Percentiles rank a stretch among this genome's conserved stretches.
phyloP scores from a whole-genome alignment of 345 rosid species.

The Heritiera littoralis region DNA sequence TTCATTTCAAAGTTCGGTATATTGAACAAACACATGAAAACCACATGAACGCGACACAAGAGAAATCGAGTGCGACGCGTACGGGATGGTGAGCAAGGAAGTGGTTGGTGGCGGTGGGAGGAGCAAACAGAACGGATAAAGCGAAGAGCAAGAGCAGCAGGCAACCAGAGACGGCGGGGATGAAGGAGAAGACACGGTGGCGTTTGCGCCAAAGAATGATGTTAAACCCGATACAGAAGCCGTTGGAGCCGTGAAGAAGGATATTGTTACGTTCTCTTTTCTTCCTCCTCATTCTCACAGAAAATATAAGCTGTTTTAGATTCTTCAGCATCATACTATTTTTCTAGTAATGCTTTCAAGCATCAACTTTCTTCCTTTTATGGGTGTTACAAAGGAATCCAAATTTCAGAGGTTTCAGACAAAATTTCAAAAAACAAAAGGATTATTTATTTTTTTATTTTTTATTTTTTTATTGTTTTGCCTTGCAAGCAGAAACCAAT shows the following conservation, averaged over 20 bases:
- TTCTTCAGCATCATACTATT: constrained; percentile 16
- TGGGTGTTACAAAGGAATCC: background rate
- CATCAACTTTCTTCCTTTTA: background rate
- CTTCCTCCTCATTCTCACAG: constrained; percentile 43
- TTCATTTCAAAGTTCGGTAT: background rate
- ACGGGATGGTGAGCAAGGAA: constrained; percentile 32
- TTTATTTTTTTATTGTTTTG: no score
- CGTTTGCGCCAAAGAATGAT: constrained; percentile 53
- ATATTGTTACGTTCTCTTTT: constrained; percentile 31
- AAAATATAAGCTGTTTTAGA: constrained; percentile 11
- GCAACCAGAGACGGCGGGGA: constrained; percentile 59
- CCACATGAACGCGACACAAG: background rate
- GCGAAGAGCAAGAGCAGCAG: constrained; percentile 57
- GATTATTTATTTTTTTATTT: no score
- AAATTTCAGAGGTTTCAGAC: constrained; percentile 1
- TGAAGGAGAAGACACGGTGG: constrained; percentile 57
- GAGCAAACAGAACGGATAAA: constrained; percentile 44
- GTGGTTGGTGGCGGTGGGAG: constrained; percentile 48
- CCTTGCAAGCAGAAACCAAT: background rate
- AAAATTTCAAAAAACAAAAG: constrained; percentile 24
- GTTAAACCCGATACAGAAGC: constrained; percentile 36
- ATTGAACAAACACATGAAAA: constrained; percentile 14
- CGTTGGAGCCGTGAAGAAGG: constrained; percentile 19
- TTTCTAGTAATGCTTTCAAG: background rate
- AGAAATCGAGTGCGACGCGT: background rate